Evolutionary conservation across 192 early-diverging fungal species (phyloP).

Genomic region (Coemansia javaensis): DNA sequence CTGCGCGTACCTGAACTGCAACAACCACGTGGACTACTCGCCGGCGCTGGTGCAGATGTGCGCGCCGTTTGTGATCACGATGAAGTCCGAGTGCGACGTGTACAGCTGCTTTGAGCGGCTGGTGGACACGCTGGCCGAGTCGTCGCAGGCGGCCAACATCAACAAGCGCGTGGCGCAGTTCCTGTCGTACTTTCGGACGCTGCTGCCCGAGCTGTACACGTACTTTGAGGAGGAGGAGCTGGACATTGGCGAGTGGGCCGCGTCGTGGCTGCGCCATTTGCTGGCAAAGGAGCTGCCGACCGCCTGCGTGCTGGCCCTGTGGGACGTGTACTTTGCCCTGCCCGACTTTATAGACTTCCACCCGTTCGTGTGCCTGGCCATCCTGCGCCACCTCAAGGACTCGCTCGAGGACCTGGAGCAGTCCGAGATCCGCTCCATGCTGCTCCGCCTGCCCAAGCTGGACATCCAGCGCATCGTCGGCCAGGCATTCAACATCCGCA

Average conservation of each 20-base stretch:
- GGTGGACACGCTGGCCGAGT: conserved; percentile 65
- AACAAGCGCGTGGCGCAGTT: conserved; percentile 81
- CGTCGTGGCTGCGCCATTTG: conserved; percentile 78
- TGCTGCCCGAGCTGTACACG: conserved; percentile 84
- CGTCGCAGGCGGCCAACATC: conserved; percentile 58
- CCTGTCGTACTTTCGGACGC: conserved; percentile 73
- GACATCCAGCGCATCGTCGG: conserved; percentile 66
- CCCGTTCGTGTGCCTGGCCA: conserved; percentile 83
- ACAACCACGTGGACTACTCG: conserved; percentile 71
- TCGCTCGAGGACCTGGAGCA: conserved; percentile 85
- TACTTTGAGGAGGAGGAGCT: conserved; percentile 96
- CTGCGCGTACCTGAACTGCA: conserved; percentile 74
- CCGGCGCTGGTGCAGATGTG: conserved; percentile 71
- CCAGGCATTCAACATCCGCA: conserved; percentile 64
- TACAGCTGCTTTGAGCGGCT: conserved; percentile 80
- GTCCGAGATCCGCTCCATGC: conserved; percentile 80
- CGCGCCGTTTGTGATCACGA: conserved; percentile 74
- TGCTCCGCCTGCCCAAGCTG: conserved; percentile 71
- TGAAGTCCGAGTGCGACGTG: conserved; percentile 70
- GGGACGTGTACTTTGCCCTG: conserved; percentile 86
- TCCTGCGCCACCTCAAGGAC: conserved; percentile 69
- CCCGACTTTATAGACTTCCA: conserved; percentile 73
- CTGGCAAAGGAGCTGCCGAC: conserved; percentile 80
- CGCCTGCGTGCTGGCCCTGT: conserved; percentile 71
- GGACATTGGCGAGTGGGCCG: conserved; percentile 78